Evolutionary conservation across 805 yeast species (phyloP), one percentile per base, ranked within the genome.

Genomic region (Clavispora santaluciae): DNA sequence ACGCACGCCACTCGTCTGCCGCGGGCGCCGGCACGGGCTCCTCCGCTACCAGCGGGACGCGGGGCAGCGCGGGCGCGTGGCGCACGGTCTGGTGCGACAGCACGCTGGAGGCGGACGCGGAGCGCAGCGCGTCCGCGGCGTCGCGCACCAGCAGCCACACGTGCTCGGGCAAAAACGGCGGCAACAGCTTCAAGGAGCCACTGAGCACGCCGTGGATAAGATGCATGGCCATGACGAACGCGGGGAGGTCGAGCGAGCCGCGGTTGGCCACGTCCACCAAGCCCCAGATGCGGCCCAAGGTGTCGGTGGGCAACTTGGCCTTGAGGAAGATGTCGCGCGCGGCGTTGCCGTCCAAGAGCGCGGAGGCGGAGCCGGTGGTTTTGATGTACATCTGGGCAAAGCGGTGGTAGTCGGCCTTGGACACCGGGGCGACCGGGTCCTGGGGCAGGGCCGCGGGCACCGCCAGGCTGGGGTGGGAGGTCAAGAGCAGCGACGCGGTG

Each of bases 191-290:
- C 51, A 88, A 63, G 3, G 78, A 52, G 29, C 88, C 86, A 53
- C 79, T 76, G 54, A 88, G 70, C 23, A 83, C 67, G 50, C 88
- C 81, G 61, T 91, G 97, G 48, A 93, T 87, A 57, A 93, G 73
- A 63, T 86, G 95, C 99, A 93, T 91, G 6, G 98, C 97, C 54
- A 91, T 77, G 34, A 87, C 78, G 54, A 93, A 93, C 58, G 87
- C 90, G 12, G 81, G 73, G 56, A 81, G 76, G 42, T 76, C 72
- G 53, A 93, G 76, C 41, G 76, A 70, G 5, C 99, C 99, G 1
- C 76, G 64, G 51, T 81, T 81, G 40, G 76, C 75, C 45, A 80
- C 78, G 59, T 93, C 99, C 33, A 86, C 93, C 42, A 91, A 70
- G 40, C 76, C 76, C 99, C 99, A 93, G 44, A 93, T 82, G 57